phyloP scores from a whole-genome alignment of 73 alveolate genomes.

The Stentor coeruleus region DNA sequence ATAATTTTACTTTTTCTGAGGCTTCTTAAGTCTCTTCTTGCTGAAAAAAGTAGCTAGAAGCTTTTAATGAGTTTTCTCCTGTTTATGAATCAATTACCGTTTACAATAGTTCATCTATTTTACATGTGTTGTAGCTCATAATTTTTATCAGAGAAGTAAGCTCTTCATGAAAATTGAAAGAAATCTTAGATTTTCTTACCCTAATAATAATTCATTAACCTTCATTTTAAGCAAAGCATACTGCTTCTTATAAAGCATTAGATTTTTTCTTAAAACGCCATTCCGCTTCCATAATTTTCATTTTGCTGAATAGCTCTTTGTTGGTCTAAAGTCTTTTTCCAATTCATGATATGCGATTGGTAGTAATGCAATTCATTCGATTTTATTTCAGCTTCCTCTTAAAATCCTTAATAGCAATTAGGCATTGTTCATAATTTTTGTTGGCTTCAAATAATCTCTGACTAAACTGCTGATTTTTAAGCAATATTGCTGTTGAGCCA shows the following conservation, averaged over 20 bases:
- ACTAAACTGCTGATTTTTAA: constrained; percentile 6
- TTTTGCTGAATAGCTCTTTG: not conserved
- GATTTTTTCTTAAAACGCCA: not conserved
- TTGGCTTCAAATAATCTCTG: not conserved
- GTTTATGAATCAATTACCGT: not conserved
- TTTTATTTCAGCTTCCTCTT: constrained; percentile 4
- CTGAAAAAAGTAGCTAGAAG: not conserved
- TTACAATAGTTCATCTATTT: not conserved
- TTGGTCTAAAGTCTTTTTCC: not conserved
- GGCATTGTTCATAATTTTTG: not conserved
- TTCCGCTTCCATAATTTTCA: not conserved
- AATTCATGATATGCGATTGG: not conserved
- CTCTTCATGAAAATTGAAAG: not conserved
- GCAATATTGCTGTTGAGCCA: not conserved
- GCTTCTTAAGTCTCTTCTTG: constrained; percentile 14
- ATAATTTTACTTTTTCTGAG: not conserved
- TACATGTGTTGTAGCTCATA: not conserved
- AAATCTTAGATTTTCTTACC: not conserved
- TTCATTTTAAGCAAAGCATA: not conserved
- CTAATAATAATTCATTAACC: not conserved
- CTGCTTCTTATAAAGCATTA: not conserved
- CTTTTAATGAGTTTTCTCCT: not conserved
- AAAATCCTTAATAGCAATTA: not conserved
- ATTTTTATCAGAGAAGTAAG: not conserved
- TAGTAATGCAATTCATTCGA: not conserved